A percentile compares a stretch with the other conserved stretches of the same genome.
Evolutionary conservation across 2,329 filamentous ascomycete species (phyloP).

Genomic region (Neopestalotiopsis rosae): DNA sequence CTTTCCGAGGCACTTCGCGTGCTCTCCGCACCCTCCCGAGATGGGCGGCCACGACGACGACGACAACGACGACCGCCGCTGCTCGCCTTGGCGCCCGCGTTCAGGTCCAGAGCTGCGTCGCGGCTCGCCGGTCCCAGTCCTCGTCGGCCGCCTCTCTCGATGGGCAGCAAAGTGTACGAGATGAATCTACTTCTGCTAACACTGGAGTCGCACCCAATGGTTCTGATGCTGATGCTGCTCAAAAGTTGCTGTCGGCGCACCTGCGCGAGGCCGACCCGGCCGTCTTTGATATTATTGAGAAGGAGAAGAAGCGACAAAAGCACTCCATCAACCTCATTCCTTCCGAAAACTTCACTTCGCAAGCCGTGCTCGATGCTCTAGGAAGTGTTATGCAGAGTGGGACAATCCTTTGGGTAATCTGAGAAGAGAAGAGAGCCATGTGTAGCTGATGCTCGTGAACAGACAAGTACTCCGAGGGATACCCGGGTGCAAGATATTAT

Average conservation of each 20-base stretch:
- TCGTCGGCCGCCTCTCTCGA: conserved; percentile 50
- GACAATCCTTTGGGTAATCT: conserved; percentile 32
- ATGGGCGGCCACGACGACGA: conserved; percentile 34
- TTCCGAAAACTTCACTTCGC: conserved; percentile 94
- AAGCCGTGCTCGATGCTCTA: conserved; percentile 88
- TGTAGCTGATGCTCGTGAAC: conserved; percentile 20
- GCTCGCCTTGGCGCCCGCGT: conserved; percentile 2
- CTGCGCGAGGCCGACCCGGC: conserved; percentile 85
- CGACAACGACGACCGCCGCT: conserved; percentile 19
- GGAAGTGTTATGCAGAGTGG: conserved; percentile 94
- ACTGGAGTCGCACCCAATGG: conserved; percentile 18
- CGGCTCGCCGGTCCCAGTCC: conserved; percentile 47
- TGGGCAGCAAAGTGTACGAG: conserved; percentile 63
- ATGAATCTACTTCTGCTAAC: conserved; percentile 15
- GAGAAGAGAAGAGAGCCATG: conserved; percentile 16
- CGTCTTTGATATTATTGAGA: conserved; percentile 89
- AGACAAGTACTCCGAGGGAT: conserved; percentile 99
- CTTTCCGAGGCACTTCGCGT: conserved; percentile 54
- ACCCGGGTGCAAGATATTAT: conserved; percentile 95
- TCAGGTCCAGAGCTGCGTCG: conserved; percentile 20
- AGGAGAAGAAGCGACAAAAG: conserved; percentile 96
- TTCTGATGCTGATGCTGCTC: conserved; percentile 20
- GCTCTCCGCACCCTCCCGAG: conserved; percentile 46
- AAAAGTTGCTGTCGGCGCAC: conserved; percentile 77
- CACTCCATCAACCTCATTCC: conserved; percentile 98